phyloP scores from a whole-genome alignment of 108 stramenopile species.

The Nitzschia sp. region DNA sequence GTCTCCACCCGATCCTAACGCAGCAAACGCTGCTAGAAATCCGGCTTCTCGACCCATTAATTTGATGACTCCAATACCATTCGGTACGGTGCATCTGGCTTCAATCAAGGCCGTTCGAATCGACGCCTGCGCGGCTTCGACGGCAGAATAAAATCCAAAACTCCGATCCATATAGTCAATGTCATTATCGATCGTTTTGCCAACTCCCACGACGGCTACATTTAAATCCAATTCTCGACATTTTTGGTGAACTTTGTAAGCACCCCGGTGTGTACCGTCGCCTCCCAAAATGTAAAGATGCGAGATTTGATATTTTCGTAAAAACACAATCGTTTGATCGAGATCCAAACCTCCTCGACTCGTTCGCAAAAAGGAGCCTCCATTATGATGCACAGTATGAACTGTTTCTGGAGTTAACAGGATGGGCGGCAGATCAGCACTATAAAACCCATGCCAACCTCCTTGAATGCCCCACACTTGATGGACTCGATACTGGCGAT shows the following conservation, averaged over 20 bases:
- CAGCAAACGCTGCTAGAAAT: conserved; percentile 79
- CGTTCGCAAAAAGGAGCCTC: conserved; percentile 80
- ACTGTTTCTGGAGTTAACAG: conserved; percentile 42
- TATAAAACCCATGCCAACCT: conserved; percentile 79
- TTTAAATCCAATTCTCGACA: conserved; percentile 41
- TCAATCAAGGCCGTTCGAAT: conserved; percentile 75
- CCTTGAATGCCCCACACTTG: conserved; percentile 67
- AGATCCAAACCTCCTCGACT: conserved; percentile 82
- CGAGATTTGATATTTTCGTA: conserved; percentile 46
- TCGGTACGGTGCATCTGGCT: conserved; percentile 78
- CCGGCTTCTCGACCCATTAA: conserved; percentile 86
- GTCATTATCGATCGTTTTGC: conserved; percentile 90
- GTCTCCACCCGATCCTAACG: conserved; percentile 82
- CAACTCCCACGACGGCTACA: conserved; percentile 79
- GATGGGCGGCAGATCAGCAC: conserved; percentile 32
- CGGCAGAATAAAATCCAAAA: conserved; percentile 85
- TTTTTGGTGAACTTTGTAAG: conserved; percentile 52
- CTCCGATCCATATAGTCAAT: conserved; percentile 80
- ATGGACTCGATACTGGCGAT: conserved; percentile 56
- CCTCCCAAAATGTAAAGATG: conserved; percentile 85
- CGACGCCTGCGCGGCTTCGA: conserved; percentile 74
- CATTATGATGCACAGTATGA: conserved; percentile 69
- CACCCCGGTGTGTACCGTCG: conserved; percentile 89
- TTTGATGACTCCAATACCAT: conserved; percentile 72
- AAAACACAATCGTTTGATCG: conserved; percentile 55